phyloP scores from a whole-genome alignment of 2,329 filamentous ascomycete species.

The Nemania sp. region DNA sequence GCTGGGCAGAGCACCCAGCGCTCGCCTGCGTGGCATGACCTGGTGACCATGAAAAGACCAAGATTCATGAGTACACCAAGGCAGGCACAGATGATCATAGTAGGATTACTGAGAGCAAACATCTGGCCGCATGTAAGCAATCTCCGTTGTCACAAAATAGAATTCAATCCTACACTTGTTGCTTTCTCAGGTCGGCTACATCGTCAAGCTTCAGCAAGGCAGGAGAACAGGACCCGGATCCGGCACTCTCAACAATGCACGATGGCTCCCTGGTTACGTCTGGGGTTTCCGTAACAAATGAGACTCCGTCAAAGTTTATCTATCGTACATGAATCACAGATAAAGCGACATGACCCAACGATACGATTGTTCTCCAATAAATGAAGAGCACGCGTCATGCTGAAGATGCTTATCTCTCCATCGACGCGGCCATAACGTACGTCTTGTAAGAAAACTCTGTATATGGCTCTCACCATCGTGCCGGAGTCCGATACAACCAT shows the following conservation, averaged over 20 bases:
- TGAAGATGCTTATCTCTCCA: not conserved
- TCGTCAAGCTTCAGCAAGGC: no score
- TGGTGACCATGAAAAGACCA: slow-evolving; percentile 18
- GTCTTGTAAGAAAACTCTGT: not conserved
- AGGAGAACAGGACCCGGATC: no score
- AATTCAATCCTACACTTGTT: not conserved
- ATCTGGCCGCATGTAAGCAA: not conserved
- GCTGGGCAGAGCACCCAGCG: slow-evolving; percentile 19
- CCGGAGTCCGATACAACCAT: not conserved
- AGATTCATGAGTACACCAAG: slow-evolving; percentile 30
- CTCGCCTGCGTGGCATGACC: slow-evolving; percentile 9
- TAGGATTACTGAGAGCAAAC: slow-evolving; percentile 17
- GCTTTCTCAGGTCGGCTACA: not conserved
- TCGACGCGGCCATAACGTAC: no score
- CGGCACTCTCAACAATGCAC: no score
- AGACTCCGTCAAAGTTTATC: not conserved
- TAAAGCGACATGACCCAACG: not conserved
- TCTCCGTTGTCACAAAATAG: not conserved
- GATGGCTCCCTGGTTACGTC: not conserved
- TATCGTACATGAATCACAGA: not conserved
- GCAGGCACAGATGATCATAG: slow-evolving; percentile 24
- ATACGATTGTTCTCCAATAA: not conserved
- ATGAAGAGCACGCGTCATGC: not conserved
- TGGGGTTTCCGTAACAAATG: not conserved
- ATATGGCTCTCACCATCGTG: not conserved